phyloP scores from a whole-genome alignment of 1,139 yeast genomes.

The Geotrichum aggregatum region DNA sequence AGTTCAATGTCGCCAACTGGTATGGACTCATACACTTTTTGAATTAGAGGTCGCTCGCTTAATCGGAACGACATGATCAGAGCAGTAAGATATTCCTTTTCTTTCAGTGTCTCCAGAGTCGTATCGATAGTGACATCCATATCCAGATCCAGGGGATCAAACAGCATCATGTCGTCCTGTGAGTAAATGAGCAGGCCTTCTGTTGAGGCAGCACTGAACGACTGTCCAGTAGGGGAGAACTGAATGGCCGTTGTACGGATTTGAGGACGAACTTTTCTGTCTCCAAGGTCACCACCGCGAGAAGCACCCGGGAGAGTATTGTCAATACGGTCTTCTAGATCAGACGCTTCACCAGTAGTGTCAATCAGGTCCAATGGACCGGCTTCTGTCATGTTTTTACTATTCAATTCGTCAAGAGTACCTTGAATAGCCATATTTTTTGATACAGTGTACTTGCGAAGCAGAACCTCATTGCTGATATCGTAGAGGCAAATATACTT shows the following conservation, averaged over 20 bases:
- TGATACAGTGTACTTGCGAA: slow-evolving; percentile 78
- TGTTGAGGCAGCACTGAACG: slow-evolving; percentile 94
- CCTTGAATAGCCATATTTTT: slow-evolving; percentile 90
- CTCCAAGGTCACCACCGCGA: slow-evolving; percentile 74
- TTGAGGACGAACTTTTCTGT: slow-evolving; percentile 72
- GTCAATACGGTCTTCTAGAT: slow-evolving; percentile 78
- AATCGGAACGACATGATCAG: slow-evolving; percentile 90
- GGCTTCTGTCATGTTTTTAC: slow-evolving; percentile 78
- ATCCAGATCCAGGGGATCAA: slow-evolving; percentile 95
- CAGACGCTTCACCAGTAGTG: slow-evolving; percentile 79
- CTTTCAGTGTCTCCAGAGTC: slow-evolving; percentile 57
- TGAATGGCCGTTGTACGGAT: slow-evolving; percentile 70
- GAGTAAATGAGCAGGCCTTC: slow-evolving; percentile 86
- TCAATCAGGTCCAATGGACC: slow-evolving; percentile 83
- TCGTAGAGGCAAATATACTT: slow-evolving; percentile 90
- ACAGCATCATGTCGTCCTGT: slow-evolving; percentile 66
- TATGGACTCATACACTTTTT: slow-evolving; percentile 68
- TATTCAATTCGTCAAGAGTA: slow-evolving; percentile 72
- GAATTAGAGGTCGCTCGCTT: slow-evolving; percentile 72
- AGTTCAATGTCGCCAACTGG: slow-evolving; percentile 70
- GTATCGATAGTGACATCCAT: slow-evolving; percentile 84
- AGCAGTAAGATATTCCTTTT: slow-evolving; percentile 73
- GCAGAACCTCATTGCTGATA: slow-evolving; percentile 75
- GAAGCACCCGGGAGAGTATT: slow-evolving; percentile 79
- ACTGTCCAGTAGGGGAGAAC: slow-evolving; percentile 85